Base-by-base conservation (phyloP, 2,329 filamentous ascomycete genomes). In the Aschersonia sp. region DNA sequence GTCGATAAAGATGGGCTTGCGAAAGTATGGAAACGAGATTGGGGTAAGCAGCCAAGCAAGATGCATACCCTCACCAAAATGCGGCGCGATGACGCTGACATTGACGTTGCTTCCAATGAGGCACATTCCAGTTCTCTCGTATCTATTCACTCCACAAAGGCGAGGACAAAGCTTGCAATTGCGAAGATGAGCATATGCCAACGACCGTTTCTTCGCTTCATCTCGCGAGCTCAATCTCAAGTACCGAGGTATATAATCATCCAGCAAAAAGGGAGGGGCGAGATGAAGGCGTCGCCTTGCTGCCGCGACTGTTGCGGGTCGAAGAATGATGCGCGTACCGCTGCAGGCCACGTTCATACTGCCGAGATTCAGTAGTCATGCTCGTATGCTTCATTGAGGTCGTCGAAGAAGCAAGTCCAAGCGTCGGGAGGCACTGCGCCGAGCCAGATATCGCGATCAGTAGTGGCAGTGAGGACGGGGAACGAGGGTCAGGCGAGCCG, bases 161-260 rank as follows among this genome's bases (percentile, higher is more conserved):
- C 85, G 74, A 2, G 87, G 86, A 56, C 86, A 94, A 5, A 94
- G 72, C 56, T 92, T 94, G 66, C 85, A 94, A 49, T 88, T 80
- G 9, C 75, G 69, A 31, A 94, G 69, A 59, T 94, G 85, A 1
- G 80, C 78, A 57, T 89, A 87, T 2, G 86, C 85, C 28, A 69
- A 66, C 1, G 81, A 82, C 9, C 84, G 78, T 61, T 94, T 94
- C 66, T 79, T 80, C 2, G 84, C 73, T 4, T 78, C 80, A 47
- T 89, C 82, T 3, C 76, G 61, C 1, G 83, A 77, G 2, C 80
- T 79, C 9, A 92, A 71, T 4, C 77, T 71, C 55, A 82, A 75
- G 59, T 89, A 89, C 45, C 82, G 77, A 1, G 86, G 85, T 9
- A 76, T 77, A 62, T 92, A 87, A 59, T 82, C 75, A 48, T 84